These are phyloP conservation scores for Trichoderma aggressivum DNA, from an alignment of 2,329 filamentous ascomycete species.

Conservation along the genomic window DNA sequence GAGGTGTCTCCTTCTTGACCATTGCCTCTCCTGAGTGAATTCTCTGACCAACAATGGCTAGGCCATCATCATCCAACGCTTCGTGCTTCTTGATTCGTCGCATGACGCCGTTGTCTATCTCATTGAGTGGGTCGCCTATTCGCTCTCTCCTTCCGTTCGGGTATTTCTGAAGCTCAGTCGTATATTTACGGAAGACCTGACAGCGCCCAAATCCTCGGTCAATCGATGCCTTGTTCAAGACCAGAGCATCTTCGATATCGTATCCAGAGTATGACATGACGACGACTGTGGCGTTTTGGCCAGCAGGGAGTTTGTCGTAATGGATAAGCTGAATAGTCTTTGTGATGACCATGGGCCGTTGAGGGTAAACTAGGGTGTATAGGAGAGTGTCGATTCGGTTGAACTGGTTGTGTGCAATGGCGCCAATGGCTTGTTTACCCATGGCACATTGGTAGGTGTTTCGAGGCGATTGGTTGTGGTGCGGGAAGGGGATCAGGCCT, in stretches of 20 bases:
- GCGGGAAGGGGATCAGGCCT: constrained; percentile 93
- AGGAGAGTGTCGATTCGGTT: constrained; percentile 93
- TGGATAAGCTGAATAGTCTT: constrained; percentile 95
- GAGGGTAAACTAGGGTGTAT: constrained; percentile 95
- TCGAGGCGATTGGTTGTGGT: constrained; percentile 97
- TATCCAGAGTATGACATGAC: constrained; percentile 99
- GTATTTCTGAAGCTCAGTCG: constrained; percentile 82
- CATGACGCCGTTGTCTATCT: constrained; percentile 58
- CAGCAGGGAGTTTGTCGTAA: constrained; percentile 94
- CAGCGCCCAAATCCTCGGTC: constrained; percentile 95
- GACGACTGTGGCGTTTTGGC: constrained; percentile 94
- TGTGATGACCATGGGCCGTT: constrained; percentile 95
- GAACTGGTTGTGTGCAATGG: constrained; percentile 97
- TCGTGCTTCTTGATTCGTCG: constrained; percentile 64
- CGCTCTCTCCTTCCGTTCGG: constrained; percentile 71
- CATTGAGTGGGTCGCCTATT: constrained; percentile 55
- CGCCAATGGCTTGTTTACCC: constrained; percentile 99
- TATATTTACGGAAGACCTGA: constrained; percentile 96
- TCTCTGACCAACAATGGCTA: constrained; percentile 80
- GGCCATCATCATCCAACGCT: constrained; percentile 77
- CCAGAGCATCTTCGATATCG: constrained; percentile 97
- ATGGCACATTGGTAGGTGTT: constrained; percentile 99
- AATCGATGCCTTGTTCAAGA: constrained; percentile 92
- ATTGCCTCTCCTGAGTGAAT: constrained; percentile 79
- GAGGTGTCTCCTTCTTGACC: constrained; percentile 83